Conservation (phyloP, 148 eudicot species). For the Camellia sinensis region DNA sequence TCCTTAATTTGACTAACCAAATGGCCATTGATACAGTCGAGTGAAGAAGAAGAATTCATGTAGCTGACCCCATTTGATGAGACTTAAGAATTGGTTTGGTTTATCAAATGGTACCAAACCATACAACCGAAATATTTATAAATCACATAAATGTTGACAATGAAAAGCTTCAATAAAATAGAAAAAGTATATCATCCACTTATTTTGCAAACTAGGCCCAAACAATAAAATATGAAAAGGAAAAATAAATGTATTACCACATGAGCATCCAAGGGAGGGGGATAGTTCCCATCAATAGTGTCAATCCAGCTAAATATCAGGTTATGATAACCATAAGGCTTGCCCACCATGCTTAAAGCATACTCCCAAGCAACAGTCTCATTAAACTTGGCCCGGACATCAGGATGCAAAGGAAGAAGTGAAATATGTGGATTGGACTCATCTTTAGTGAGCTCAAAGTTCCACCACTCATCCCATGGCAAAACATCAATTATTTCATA, state of each 20-base stretch:
- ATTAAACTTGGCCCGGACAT: constrained; percentile 74
- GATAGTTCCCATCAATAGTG: constrained; percentile 77
- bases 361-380: constrained; percentile 93
- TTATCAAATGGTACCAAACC: no score
- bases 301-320: constrained; percentile 97
- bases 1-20: no score
- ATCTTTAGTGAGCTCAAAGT: constrained; percentile 74
- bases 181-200: background rate
- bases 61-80: no score
- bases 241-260: background rate
- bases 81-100: no score
- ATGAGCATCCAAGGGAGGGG: constrained; percentile 79
- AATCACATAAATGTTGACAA: background rate
- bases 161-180: background rate
- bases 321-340: constrained; percentile 91
- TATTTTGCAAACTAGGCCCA: background rate
- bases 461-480: constrained; percentile 99
- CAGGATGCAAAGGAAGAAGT: constrained; percentile 87
- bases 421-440: constrained; percentile 80
- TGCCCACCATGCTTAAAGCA: constrained; percentile 80
- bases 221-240: background rate
- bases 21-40: no score
- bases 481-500: constrained; percentile 78
- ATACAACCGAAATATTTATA: background rate
- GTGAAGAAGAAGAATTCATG: no score